phyloP scores from a whole-genome alignment of 2,329 filamentous ascomycete genomes.

The Magnaporthiopsis incrustans region DNA sequence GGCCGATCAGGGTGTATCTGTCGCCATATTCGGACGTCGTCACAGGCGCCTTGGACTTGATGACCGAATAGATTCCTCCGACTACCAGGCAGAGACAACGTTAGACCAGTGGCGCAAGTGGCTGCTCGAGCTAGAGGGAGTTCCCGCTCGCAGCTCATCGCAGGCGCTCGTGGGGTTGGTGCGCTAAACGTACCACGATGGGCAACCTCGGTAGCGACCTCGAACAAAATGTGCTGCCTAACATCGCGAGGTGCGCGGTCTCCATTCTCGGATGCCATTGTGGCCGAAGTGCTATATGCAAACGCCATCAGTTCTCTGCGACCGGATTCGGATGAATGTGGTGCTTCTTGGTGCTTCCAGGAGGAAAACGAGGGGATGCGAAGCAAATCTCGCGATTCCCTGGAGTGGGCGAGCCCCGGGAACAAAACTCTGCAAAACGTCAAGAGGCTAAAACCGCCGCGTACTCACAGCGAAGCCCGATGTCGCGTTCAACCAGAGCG shows the following conservation, averaged over 20 bases:
- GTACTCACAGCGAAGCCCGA: neutral
- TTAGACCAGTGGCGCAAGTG: neutral
- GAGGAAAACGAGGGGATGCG: neutral
- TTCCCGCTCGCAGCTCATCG: neutral
- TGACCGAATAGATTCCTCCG: slow-evolving; percentile 96
- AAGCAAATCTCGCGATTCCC: neutral
- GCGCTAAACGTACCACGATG: slow-evolving; percentile 66
- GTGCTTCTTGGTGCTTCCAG: no score
- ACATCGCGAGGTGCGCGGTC: slow-evolving; percentile 57
- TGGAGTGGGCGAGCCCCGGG: neutral
- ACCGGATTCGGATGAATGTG: neutral
- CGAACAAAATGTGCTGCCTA: slow-evolving; percentile 92
- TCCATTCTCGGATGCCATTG: slow-evolving; percentile 39
- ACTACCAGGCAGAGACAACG: slow-evolving; percentile 44
- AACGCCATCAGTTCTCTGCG: slow-evolving; percentile 6
- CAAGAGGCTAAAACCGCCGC: neutral
- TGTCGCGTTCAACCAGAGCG: neutral
- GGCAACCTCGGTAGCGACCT: slow-evolving; percentile 93
- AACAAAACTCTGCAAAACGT: neutral
- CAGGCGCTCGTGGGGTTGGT: slow-evolving; percentile 7
- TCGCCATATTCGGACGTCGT: slow-evolving; percentile 98
- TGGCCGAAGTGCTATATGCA: slow-evolving; percentile 8
- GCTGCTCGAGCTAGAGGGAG: neutral
- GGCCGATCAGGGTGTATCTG: slow-evolving; percentile 89
- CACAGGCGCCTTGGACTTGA: slow-evolving; percentile 97